phyloP scores from a whole-genome alignment of 352 stramenopile species.

The Phytophthora syringae region DNA sequence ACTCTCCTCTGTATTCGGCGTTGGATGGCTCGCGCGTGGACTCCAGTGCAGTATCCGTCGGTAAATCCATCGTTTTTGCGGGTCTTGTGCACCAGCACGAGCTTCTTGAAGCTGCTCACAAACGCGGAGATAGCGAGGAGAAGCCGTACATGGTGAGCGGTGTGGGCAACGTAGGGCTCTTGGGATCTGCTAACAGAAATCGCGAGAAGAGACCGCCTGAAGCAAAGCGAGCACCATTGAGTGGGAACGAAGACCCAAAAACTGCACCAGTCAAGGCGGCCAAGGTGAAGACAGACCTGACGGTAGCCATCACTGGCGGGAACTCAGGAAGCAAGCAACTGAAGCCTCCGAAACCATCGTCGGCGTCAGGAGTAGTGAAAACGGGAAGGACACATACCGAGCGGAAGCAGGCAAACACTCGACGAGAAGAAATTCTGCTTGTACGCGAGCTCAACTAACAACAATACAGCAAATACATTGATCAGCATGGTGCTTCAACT shows the following conservation, averaged over 20 bases:
- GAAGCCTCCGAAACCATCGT: conserved; percentile 16
- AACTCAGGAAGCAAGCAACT: conserved; percentile 7
- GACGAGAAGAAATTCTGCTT: conserved; percentile 62
- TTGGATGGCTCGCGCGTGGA: conserved; percentile 69
- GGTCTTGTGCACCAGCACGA: conserved; percentile 61
- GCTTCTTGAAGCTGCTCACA: conserved; percentile 29
- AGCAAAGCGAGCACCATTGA: conserved; percentile 22
- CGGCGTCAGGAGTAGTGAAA: conserved; percentile 4
- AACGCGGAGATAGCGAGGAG: conserved; percentile 8
- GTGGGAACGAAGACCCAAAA: conserved; percentile 16
- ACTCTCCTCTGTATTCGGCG: conserved; percentile 60
- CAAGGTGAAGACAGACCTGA: conserved; percentile 39
- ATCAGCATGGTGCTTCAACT: conserved; percentile 5
- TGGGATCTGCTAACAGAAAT: conserved; percentile 20
- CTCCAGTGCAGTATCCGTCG: conserved; percentile 67
- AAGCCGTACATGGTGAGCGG: conserved; percentile 55
- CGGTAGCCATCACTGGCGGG: conserved; percentile 16
- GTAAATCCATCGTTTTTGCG: conserved; percentile 76
- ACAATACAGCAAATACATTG: conserved; percentile 25
- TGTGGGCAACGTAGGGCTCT: conserved; percentile 67
- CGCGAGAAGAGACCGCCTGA: conserved; percentile 35
- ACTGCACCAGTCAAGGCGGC: conserved; percentile 20
- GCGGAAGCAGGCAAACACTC: conserved; percentile 48
- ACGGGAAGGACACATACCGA: conserved; percentile 38
- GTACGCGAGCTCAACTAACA: conserved; percentile 59